Evolutionary conservation across 768 basidiomycete genomes (phyloP), one percentile per base, ranked within the genome.

Genomic region (Agrocybe pediades): DNA sequence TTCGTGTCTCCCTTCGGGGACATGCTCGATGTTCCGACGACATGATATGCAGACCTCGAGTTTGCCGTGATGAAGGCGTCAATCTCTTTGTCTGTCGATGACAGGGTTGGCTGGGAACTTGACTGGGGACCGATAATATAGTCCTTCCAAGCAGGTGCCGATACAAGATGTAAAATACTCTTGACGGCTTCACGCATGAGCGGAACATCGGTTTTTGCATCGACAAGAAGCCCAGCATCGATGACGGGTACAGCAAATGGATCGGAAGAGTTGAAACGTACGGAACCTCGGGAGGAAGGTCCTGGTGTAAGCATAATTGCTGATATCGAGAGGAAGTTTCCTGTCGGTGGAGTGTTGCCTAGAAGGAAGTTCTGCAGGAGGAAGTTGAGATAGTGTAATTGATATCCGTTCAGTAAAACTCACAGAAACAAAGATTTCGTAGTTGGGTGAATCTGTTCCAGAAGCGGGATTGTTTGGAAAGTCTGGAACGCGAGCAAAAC

Each of bases 401-500:
- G 16, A 27, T n/a, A 50, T 13, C 19, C 25, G 1, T 17, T 26
- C 17, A 15, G 36, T 1, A 47, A 25, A 16, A 63, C 68, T 0
- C 44, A 74, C 72, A 15, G 61, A 55, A 30, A 71, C 56, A 16
- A 62, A 57, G n/a, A 71, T 46, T 44, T 75, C 74, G 44, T 69
- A 69, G 46, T 74, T 72, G 8, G 72, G 69, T 0, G 70, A 63
- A 13, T 62, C 53, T 5, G 63, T 63, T 0, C 74, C 74, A 0
- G 71, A 61, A 2, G 74, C 59, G 6, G 72, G 69, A 51, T 75
- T 36, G n/a, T n/a, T 70, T 6, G 55, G 46, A 20, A 56, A 51
- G 7, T 56, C 39, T 9, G 65, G 61, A 3, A 73, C 45, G 16
- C 72, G 57, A 8, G 65, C 55, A 53, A 60, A 73, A 5, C 58